Conservation (phyloP, 345 rosid species). For the Erucastrum elatum region DNA sequence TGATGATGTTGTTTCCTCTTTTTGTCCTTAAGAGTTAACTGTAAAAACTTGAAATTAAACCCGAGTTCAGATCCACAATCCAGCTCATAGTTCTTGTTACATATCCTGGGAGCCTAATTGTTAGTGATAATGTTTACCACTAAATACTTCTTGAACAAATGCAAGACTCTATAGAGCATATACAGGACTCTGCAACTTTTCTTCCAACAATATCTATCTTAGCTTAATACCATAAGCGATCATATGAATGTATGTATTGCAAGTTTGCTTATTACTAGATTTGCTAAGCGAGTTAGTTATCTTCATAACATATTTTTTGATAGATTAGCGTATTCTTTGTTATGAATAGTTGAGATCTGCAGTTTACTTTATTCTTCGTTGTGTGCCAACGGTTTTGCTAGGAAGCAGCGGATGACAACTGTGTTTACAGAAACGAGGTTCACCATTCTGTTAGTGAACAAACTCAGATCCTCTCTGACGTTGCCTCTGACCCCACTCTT, state of each 20-base stretch:
- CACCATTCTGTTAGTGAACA: slow-evolving; percentile 70
- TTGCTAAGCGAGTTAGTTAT: not conserved
- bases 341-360: not conserved
- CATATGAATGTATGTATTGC: too few species aligned
- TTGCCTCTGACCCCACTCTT: slow-evolving; percentile 82
- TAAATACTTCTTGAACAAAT: too few species aligned
- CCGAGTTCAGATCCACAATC: not conserved
- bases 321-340: too few species aligned
- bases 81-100: not conserved
- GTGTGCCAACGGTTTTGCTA: slow-evolving; percentile 5
- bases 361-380: not conserved
- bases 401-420: slow-evolving; percentile 68
- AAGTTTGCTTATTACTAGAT: too few species aligned
- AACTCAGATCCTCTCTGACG: slow-evolving; percentile 71
- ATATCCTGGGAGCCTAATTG: not conserved
- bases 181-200: too few species aligned
- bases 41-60: too few species aligned
- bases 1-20: too few species aligned
- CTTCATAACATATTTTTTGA: not conserved
- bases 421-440: slow-evolving; percentile 76
- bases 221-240: too few species aligned
- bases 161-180: too few species aligned
- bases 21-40: too few species aligned
- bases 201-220: too few species aligned
- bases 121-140: not conserved